Conservation (phyloP, 768 basidiomycete genomes). For the Leccinum subgranulosum region DNA sequence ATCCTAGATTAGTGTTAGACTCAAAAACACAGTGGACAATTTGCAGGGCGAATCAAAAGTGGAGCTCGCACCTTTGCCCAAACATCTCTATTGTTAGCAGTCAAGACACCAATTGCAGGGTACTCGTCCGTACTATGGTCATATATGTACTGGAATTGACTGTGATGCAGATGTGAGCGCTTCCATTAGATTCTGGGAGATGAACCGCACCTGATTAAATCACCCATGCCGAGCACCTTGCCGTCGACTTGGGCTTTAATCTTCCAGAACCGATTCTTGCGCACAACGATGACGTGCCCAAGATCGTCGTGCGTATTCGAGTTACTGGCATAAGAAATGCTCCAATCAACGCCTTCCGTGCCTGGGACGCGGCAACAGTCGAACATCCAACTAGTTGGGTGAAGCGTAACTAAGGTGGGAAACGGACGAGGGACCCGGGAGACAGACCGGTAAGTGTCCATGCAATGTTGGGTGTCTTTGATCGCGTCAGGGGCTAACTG, state of each 20-base stretch:
- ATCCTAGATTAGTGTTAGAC: conserved; percentile 41
- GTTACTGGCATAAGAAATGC: conserved; percentile 60
- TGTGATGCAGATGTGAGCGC: conserved; percentile 27
- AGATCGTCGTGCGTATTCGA: conserved; percentile 36
- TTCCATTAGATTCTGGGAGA: not conserved
- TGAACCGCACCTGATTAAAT: conserved; percentile 56
- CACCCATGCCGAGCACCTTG: conserved; percentile 56
- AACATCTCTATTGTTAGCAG: conserved; percentile 75
- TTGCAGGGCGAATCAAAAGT: not conserved
- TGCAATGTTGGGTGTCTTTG: conserved; percentile 71
- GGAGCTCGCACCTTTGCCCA: conserved; percentile 73
- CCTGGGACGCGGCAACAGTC: conserved; percentile 85
- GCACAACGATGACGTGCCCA: conserved; percentile 82
- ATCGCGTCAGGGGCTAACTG: conserved; percentile 60
- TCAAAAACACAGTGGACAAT: not conserved
- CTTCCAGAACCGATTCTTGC: conserved; percentile 84
- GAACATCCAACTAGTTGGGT: conserved; percentile 75
- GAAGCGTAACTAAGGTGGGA: not conserved
- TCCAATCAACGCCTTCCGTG: conserved; percentile 71
- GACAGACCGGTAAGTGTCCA: conserved; percentile 79
- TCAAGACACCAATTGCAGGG: conserved; percentile 74
- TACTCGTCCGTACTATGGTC: conserved; percentile 59
- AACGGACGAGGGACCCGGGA: not conserved
- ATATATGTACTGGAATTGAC: conserved; percentile 72
- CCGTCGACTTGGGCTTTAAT: conserved; percentile 58